These are phyloP conservation scores for Amanita rubescens DNA, from an alignment of 768 basidiomycete genomes.

Conservation along the genomic window DNA sequence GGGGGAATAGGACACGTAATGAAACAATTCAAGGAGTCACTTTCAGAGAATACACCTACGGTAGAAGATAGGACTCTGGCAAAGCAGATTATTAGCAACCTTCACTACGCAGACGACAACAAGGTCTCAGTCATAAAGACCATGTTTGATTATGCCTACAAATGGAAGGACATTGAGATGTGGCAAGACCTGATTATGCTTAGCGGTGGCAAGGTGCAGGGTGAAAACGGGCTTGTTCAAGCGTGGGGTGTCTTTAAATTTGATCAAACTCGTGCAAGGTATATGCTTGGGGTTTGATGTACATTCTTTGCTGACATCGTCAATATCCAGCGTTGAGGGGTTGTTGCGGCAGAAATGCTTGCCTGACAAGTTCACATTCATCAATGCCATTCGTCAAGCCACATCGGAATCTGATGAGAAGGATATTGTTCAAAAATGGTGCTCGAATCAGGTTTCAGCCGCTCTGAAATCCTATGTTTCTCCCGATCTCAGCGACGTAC, in stretches of 20 bases:
- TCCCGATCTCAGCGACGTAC: conserved; percentile 14
- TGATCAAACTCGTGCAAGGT: conserved; percentile 10
- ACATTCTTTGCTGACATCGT: neutral
- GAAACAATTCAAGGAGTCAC: neutral
- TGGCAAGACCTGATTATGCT: conserved; percentile 20
- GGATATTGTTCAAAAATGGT: conserved; percentile 14
- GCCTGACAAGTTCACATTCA: neutral
- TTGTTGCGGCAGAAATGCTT: neutral
- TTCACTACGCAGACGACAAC: conserved; percentile 4
- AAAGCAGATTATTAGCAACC: conserved; percentile 10
- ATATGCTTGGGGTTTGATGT: no score
- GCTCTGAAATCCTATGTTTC: conserved; percentile 15
- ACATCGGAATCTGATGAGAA: conserved; percentile 8
- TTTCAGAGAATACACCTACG: neutral
- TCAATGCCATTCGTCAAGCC: neutral
- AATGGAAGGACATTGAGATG: conserved; percentile 20
- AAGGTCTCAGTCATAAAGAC: conserved; percentile 5
- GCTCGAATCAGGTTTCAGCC: conserved; percentile 11
- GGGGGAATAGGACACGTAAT: neutral
- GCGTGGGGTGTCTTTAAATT: conserved; percentile 8
- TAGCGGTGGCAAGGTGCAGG: conserved; percentile 4
- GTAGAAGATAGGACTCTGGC: conserved; percentile 3
- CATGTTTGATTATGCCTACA: conserved; percentile 18
- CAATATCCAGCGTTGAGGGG: neutral
- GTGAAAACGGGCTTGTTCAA: conserved; percentile 4